A percentile compares a stretch with the other conserved stretches of the same genome.
These are phyloP conservation scores for Collybia sp. DNA, from an alignment of 768 basidiomycete genomes.

Conservation along the genomic window DNA sequence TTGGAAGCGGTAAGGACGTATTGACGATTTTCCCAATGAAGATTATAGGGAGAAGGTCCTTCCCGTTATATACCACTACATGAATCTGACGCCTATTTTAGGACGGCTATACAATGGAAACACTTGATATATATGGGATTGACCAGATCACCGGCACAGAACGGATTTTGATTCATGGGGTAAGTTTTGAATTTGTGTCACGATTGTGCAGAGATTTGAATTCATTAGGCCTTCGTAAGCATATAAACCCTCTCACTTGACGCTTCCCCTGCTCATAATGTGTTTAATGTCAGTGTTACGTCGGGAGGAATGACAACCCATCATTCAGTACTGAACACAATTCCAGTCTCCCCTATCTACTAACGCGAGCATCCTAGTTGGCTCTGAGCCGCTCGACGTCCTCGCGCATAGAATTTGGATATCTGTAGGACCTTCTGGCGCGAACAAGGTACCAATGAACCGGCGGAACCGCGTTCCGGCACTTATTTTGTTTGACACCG, in stretches of 20 bases:
- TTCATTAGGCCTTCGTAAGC: constrained; percentile 45
- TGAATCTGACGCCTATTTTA: constrained; percentile 19
- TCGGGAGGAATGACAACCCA: constrained; percentile 82
- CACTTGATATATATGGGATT: constrained; percentile 65
- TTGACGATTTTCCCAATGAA: not conserved
- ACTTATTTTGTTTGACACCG: not conserved
- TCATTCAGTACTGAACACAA: constrained; percentile 60
- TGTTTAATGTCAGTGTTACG: constrained; percentile 61
- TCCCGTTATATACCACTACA: not conserved
- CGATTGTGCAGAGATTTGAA: constrained; percentile 5
- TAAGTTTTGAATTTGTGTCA: constrained; percentile 18
- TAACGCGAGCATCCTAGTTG: constrained; percentile 44
- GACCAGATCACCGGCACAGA: constrained; percentile 41
- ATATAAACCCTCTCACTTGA: constrained; percentile 1
- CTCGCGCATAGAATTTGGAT: constrained; percentile 69
- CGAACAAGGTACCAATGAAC: constrained; percentile 58
- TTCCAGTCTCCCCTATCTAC: not conserved
- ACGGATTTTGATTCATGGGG: constrained; percentile 51
- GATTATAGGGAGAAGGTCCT: constrained; percentile 74
- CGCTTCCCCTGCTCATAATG: not conserved
- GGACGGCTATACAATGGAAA: constrained; percentile 90
- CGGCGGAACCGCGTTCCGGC: not conserved
- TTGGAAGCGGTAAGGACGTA: not conserved
- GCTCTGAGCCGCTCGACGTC: constrained; percentile 69
- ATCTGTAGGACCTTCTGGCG: constrained; percentile 83